Evolutionary conservation across 202 grass and related monocot species (phyloP).

Genomic region (Zoysia matrella): DNA sequence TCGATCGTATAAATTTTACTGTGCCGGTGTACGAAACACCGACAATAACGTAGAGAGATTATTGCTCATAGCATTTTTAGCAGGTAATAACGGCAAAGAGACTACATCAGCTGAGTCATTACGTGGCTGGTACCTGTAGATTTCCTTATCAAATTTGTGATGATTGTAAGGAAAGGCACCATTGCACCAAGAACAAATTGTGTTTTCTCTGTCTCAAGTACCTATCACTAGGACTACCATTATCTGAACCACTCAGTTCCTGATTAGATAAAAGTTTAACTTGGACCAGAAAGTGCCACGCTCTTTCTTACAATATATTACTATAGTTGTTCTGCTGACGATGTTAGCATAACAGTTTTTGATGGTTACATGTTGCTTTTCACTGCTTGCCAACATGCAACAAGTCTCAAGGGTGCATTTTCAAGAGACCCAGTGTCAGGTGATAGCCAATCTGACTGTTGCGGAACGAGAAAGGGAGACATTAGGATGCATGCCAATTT

Average conservation of each 20-base stretch:
- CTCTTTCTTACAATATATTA: not conserved
- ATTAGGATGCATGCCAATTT: no score
- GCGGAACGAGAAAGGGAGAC: not conserved
- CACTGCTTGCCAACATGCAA: not conserved
- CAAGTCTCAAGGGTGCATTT: not conserved
- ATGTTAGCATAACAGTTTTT: not conserved
- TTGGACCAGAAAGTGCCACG: no score
- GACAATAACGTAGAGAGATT: no score
- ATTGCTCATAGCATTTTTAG: not conserved
- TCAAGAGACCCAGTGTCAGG: not conserved
- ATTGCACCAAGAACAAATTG: slow-evolving; percentile 11
- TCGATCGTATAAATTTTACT: no score
- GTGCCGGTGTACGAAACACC: no score
- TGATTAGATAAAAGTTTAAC: not conserved
- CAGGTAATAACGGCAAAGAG: no score
- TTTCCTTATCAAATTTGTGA: slow-evolving; percentile 19
- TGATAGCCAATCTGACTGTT: not conserved
- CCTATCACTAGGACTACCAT: slow-evolving; percentile 2
- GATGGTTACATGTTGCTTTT: slow-evolving; percentile 30
- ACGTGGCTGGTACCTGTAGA: not conserved
- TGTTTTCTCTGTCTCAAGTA: slow-evolving; percentile 1
- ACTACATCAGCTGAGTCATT: not conserved
- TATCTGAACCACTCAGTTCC: slow-evolving; percentile 5
- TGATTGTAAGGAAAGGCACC: slow-evolving; percentile 18
- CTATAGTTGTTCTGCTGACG: not conserved